phyloP scores from a whole-genome alignment of 768 basidiomycete species.

The Piloderma croceum region DNA sequence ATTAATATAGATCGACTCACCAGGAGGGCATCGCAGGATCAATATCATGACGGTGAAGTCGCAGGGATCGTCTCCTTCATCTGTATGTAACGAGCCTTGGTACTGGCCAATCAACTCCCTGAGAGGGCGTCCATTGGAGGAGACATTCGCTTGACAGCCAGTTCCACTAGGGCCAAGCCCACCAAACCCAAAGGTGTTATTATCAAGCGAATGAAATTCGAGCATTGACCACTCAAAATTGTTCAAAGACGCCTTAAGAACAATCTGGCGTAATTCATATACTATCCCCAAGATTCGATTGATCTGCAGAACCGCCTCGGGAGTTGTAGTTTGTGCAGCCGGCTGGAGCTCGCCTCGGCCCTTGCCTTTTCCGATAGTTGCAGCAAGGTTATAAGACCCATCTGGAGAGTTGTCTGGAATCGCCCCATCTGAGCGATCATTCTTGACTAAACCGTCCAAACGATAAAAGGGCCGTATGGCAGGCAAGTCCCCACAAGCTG shows the following conservation, averaged over 20 bases:
- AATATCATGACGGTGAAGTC: too few relatives aligned
- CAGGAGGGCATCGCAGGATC: too few relatives aligned
- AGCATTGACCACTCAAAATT: conserved; percentile 11
- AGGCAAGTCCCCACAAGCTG: too few relatives aligned
- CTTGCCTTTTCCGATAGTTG: conserved; percentile 11
- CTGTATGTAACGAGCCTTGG: too few relatives aligned
- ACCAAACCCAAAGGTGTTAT: conserved; percentile 12
- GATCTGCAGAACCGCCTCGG: not conserved
- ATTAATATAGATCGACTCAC: too few relatives aligned
- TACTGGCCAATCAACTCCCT: too few relatives aligned
- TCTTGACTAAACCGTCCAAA: too few relatives aligned
- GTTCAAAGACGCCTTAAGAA: conserved; percentile 7
- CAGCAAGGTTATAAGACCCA: conserved; percentile 10
- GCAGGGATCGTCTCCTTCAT: too few relatives aligned
- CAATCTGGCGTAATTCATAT: conserved; percentile 2
- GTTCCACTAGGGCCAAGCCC: conserved; percentile 7
- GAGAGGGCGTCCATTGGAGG: too few relatives aligned
- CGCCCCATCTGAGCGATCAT: too few relatives aligned
- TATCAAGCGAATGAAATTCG: conserved; percentile 4
- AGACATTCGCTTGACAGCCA: conserved; percentile 8
- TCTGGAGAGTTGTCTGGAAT: too few relatives aligned
- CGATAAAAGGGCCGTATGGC: too few relatives aligned
- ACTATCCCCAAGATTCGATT: conserved; percentile 3
- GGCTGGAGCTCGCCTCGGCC: conserved; percentile 7
- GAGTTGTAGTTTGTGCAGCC: conserved; percentile 9